Percentiles rank a stretch among this genome's conserved stretches.
Evolutionary conservation across 75 land plant species (phyloP).

Genomic region (Adiantum capillusveneris): DNA sequence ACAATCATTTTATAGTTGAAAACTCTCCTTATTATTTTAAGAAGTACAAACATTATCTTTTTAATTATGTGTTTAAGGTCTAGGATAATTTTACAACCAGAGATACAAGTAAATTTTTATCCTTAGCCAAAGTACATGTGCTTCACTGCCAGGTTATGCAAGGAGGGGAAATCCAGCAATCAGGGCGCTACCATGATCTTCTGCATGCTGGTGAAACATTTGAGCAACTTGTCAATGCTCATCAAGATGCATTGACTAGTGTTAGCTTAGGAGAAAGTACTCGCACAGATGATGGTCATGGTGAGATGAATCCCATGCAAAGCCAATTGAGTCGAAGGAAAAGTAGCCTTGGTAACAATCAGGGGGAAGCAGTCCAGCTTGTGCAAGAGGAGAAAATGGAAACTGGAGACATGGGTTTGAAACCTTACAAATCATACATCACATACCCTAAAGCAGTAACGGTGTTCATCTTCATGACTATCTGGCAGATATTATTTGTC

Average conservation of each 20-base stretch:
- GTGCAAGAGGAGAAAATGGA: slow-evolving; percentile 59
- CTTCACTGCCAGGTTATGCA: slow-evolving; percentile 47
- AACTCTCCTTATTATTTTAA: too few species aligned
- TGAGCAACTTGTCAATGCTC: slow-evolving; percentile 66
- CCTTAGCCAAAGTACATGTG: too few species aligned
- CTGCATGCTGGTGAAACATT: slow-evolving; percentile 47
- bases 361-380: slow-evolving; percentile 35
- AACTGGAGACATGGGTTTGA: slow-evolving; percentile 50
- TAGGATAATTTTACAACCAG: too few species aligned
- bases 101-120: too few species aligned
- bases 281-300: not conserved
- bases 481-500: slow-evolving; percentile 39
- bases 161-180: slow-evolving; percentile 49
- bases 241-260: slow-evolving; percentile 38
- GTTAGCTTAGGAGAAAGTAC: slow-evolving; percentile 7
- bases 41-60: too few species aligned
- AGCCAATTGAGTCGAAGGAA: slow-evolving; percentile 1
- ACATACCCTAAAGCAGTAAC: slow-evolving; percentile 26
- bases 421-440: slow-evolving; percentile 47
- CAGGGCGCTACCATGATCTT: slow-evolving; percentile 57
- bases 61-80: too few species aligned
- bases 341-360: slow-evolving; percentile 6
- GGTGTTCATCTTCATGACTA: slow-evolving; percentile 9
- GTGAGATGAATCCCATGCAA: not conserved
- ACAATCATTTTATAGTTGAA: too few species aligned